Conservation (phyloP, 176 grass and related monocot species). For the Tillandsia fasciculata region DNA sequence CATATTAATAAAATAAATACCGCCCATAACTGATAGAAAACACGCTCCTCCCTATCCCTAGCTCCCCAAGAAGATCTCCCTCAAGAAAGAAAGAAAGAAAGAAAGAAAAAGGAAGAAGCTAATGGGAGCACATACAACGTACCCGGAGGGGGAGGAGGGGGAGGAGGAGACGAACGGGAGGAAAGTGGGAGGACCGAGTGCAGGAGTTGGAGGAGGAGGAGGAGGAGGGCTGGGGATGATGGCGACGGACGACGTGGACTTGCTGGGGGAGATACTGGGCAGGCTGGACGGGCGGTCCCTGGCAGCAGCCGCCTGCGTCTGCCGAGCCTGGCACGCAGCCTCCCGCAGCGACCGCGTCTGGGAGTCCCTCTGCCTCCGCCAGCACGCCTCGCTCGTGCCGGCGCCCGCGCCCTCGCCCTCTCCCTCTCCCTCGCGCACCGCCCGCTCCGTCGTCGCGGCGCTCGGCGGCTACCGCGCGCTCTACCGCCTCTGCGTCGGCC, state of each 20-base stretch:
- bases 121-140: slow-evolving; percentile 4
- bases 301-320: slow-evolving; percentile 44
- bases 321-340: slow-evolving; percentile 60
- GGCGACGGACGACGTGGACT: slow-evolving; percentile 88
- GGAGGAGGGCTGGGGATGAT: slow-evolving; percentile 29
- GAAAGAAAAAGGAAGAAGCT: too few species aligned
- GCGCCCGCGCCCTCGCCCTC: too few species aligned
- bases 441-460: slow-evolving; percentile 67
- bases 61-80: too few species aligned
- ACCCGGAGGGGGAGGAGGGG: slow-evolving; percentile 4
- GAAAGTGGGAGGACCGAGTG: not conserved
- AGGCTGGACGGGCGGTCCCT: slow-evolving; percentile 80
- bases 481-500: slow-evolving; percentile 86
- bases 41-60: too few species aligned
- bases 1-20: slow-evolving; percentile 75
- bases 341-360: slow-evolving; percentile 61
- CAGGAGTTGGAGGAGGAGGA: slow-evolving; percentile 3
- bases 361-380: slow-evolving; percentile 77
- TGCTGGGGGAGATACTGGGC: slow-evolving; percentile 70
- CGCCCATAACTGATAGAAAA: not conserved
- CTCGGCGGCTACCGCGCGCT: slow-evolving; percentile 88
- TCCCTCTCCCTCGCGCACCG: slow-evolving; percentile 8
- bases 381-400: too few species aligned
- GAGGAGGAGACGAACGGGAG: slow-evolving; percentile 6
- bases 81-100: slow-evolving; percentile 6